A percentile compares a stretch with the other conserved stretches of the same genome.
phyloP scores from a whole-genome alignment of 2,329 filamentous ascomycete genomes.

The Fusarium odoratissimum region DNA sequence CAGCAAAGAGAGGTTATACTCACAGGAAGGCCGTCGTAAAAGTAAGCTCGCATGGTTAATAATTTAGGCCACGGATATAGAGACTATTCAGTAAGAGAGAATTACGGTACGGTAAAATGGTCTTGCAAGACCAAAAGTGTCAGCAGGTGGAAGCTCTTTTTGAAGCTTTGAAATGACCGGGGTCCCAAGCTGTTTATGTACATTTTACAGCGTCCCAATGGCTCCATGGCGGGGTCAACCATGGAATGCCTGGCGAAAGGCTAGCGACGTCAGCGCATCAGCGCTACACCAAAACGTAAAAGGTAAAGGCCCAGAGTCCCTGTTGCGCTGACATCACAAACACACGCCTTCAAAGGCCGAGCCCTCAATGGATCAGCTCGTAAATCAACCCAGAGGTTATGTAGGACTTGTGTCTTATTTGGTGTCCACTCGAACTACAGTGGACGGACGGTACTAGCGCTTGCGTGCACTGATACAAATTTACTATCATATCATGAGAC shows the following conservation, averaged over 20 bases:
- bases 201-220: slow-evolving; percentile 6
- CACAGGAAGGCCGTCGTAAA: slow-evolving; percentile 67
- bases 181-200: slow-evolving; percentile 29
- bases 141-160: slow-evolving; percentile 18
- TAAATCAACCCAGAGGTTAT: neutral
- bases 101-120: neutral
- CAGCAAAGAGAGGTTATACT: slow-evolving; percentile 42
- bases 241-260: slow-evolving; percentile 27
- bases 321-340: slow-evolving; percentile 36
- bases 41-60: slow-evolving; percentile 66
- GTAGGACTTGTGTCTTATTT: neutral
- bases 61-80: neutral
- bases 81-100: neutral
- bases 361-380: neutral
- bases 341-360: slow-evolving; percentile 8
- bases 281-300: slow-evolving; percentile 30
- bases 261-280: slow-evolving; percentile 43
- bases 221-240: slow-evolving; percentile 39
- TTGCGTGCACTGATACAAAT: neutral
- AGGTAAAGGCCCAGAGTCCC: slow-evolving; percentile 1
- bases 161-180: slow-evolving; percentile 19
- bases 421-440: neutral
- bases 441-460: neutral
- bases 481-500: slow-evolving; percentile 17
- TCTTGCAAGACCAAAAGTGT: slow-evolving; percentile 2